Evolutionary conservation across 345 rosid species (phyloP).

Genomic region (Eucalyptus curtisii): DNA sequence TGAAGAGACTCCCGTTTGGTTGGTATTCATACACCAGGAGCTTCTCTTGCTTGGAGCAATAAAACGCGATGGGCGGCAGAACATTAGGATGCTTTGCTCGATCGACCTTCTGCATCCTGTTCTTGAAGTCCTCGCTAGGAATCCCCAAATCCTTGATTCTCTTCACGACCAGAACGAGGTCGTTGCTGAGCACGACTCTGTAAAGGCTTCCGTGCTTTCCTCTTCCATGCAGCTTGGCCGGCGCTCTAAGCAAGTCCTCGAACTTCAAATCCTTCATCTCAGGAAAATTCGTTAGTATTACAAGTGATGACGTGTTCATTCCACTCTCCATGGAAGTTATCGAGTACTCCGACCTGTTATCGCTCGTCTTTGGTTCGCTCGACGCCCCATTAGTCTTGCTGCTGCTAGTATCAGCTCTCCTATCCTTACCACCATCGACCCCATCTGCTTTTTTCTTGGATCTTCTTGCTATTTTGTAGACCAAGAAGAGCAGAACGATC

Average conservation of each 20-base stretch:
- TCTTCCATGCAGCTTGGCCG: constrained; percentile 42
- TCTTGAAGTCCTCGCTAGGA: constrained; percentile 24
- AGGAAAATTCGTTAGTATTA: constrained; percentile 29
- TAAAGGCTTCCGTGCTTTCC: constrained; percentile 59
- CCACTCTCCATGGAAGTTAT: constrained; percentile 25
- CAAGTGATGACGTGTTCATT: constrained; percentile 17
- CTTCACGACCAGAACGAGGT: constrained; percentile 32
- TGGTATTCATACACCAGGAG: constrained; percentile 42
- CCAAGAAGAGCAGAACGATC: constrained; percentile 2
- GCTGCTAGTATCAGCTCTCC: neutral
- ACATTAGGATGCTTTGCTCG: constrained; percentile 33
- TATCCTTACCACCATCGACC: neutral
- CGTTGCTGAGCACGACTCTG: constrained; percentile 30
- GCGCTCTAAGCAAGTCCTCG: constrained; percentile 51
- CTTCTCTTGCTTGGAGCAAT: constrained; percentile 55
- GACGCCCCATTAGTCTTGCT: constrained; percentile 3
- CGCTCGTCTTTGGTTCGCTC: neutral
- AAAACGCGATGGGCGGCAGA: constrained; percentile 33
- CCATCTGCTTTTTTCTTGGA: neutral
- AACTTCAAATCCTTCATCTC: constrained; percentile 15
- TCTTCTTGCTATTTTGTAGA: constrained; percentile 5
- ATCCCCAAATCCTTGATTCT: constrained; percentile 32
- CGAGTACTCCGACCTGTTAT: constrained; percentile 30
- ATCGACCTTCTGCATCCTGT: constrained; percentile 30
- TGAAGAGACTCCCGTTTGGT: constrained; percentile 46